phyloP scores from a whole-genome alignment of 345 rosid genomes.

The Eucalyptus urophylla region DNA sequence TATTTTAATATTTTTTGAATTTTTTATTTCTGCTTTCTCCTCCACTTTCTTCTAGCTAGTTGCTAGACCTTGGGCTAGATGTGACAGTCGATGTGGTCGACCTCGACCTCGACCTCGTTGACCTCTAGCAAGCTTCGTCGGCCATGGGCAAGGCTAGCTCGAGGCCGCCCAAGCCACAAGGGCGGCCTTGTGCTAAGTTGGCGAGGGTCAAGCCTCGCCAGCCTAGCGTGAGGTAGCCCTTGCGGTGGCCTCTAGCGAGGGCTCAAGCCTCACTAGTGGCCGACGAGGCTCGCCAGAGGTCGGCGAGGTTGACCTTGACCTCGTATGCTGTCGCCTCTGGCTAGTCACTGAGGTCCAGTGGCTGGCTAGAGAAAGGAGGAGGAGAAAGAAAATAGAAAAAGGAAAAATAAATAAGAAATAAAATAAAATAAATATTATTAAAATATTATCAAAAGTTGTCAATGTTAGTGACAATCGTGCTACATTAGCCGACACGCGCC shows the following conservation, averaged over 20 bases:
- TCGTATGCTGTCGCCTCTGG: rapidly evolving
- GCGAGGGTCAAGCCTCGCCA: rapidly evolving
- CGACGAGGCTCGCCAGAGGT: rapidly evolving
- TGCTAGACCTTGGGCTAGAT: rapidly evolving
- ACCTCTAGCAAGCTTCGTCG: rapidly evolving
- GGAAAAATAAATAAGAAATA: rapidly evolving
- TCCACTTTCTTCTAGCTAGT: too few species aligned
- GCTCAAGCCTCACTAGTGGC: rapidly evolving
- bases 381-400: too few species aligned
- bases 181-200: too few species aligned
- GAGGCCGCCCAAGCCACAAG: rapidly evolving
- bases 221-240: rapidly evolving
- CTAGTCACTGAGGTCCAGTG: rapidly evolving
- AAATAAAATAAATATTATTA: rapidly evolving
- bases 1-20: too few species aligned
- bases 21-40: too few species aligned
- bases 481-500: rapidly evolving
- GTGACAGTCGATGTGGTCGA: rapidly evolving
- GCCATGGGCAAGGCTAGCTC: too few species aligned
- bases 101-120: too few species aligned
- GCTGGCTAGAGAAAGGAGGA: rapidly evolving
- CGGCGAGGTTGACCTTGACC: rapidly evolving
- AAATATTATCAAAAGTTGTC: too few species aligned
- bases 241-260: rapidly evolving
- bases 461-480: rapidly evolving